Percentiles rank a stretch among this genome's conserved stretches.
Conservation (phyloP, 225 moss, liverwort and hornwort genomes). For the Bryum argenteum region DNA sequence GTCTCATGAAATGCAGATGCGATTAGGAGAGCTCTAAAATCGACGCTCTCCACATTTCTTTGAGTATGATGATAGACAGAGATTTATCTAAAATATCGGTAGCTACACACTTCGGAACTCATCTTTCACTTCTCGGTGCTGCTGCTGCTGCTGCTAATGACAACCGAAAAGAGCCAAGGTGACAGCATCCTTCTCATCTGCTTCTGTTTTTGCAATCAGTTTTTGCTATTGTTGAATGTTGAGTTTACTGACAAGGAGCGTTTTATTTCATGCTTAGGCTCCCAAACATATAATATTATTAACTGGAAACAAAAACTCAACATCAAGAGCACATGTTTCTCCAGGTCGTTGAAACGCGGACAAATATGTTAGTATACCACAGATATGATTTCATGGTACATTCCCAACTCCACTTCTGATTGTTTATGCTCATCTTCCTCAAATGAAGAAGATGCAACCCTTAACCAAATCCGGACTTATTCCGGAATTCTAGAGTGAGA, state of each 20-base stretch:
- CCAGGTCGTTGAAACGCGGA: not conserved
- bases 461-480: too few species aligned
- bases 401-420: not conserved
- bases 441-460: too few species aligned
- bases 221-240: not conserved
- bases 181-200: not conserved
- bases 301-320: not conserved
- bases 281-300: not conserved
- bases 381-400: constrained; percentile 19
- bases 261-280: not conserved
- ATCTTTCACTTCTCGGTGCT: not conserved
- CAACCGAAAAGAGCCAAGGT: constrained; percentile 26
- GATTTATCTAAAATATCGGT: not conserved
- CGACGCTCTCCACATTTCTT: constrained; percentile 45
- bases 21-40: constrained; percentile 47
- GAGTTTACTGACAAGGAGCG: not conserved
- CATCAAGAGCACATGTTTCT: not conserved
- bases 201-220: not conserved
- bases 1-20: constrained; percentile 28
- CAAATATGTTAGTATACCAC: not conserved
- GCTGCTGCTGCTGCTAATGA: not conserved
- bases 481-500: too few species aligned
- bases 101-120: not conserved
- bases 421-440: not conserved
- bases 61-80: not conserved